Evolutionary conservation across 2,329 filamentous ascomycete genomes (phyloP).

Genomic region (Aureobasidium uvarum): DNA sequence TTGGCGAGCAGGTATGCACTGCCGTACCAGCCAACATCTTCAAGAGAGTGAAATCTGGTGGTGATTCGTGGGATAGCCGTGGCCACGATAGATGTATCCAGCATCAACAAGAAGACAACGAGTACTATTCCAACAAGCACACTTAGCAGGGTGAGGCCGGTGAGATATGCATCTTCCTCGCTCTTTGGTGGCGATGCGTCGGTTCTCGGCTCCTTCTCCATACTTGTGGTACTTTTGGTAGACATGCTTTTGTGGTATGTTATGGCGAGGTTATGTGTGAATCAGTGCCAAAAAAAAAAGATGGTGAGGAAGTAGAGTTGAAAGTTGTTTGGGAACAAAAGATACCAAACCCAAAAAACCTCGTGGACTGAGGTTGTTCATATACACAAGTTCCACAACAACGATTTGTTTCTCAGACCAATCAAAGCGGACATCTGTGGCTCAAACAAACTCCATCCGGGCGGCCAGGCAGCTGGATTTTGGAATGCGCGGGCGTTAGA

Average conservation of each 20-base stretch:
- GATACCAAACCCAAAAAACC: background rate
- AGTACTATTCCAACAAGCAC: slow-evolving; percentile 28
- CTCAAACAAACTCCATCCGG: slow-evolving; percentile 10
- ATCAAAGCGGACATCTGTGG: slow-evolving; percentile 1
- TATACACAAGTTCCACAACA: background rate
- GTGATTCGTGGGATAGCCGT: slow-evolving; percentile 45
- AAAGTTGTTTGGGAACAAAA: background rate
- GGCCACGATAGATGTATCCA: slow-evolving; percentile 44
- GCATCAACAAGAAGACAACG: slow-evolving; percentile 26
- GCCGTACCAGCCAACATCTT: slow-evolving; percentile 43
- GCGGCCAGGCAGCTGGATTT: slow-evolving; percentile 18
- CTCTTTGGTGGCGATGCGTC: background rate
- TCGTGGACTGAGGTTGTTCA: background rate
- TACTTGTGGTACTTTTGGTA: background rate
- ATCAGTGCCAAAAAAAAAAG: background rate
- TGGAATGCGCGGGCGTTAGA: slow-evolving; percentile 15
- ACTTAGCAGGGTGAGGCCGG: slow-evolving; percentile 38
- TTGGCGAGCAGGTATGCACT: slow-evolving; percentile 47
- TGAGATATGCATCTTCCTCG: slow-evolving; percentile 42
- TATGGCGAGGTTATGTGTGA: background rate
- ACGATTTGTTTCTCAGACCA: background rate
- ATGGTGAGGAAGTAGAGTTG: background rate
- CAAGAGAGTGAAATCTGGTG: slow-evolving; percentile 43
- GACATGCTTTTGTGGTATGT: background rate
- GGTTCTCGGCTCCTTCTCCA: background rate